phyloP scores from a whole-genome alignment of 108 stramenopile species.

The Poteriospumella lacustris region DNA sequence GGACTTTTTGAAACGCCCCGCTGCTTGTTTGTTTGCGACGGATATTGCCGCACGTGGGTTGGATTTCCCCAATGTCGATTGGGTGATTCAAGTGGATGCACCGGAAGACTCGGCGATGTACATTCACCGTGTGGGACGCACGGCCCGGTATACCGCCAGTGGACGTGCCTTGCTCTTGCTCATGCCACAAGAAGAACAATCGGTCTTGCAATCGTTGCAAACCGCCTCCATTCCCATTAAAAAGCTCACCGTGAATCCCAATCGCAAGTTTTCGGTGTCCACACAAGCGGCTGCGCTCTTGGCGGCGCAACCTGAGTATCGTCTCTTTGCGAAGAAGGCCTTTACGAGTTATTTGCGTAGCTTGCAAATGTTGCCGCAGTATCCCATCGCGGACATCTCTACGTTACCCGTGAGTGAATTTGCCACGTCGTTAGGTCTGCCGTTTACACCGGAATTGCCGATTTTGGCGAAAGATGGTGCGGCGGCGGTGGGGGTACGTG shows the following conservation, averaged over 20 bases:
- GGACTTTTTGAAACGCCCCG: slow-evolving; percentile 75
- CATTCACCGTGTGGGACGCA: slow-evolving; percentile 87
- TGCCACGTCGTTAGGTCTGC: slow-evolving; percentile 78
- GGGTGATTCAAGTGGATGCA: slow-evolving; percentile 83
- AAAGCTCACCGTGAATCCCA: slow-evolving; percentile 79
- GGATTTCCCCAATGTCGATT: slow-evolving; percentile 93
- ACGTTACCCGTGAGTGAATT: slow-evolving; percentile 72
- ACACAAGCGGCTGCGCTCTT: slow-evolving; percentile 75
- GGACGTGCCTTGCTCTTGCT: slow-evolving; percentile 78
- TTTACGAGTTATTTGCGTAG: slow-evolving; percentile 83
- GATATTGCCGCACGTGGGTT: slow-evolving; percentile 92
- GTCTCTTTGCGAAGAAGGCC: slow-evolving; percentile 75
- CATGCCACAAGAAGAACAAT: slow-evolving; percentile 74
- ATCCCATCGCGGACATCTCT: slow-evolving; percentile 63
- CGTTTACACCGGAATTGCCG: slow-evolving; percentile 70
- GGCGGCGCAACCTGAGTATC: slow-evolving; percentile 64
- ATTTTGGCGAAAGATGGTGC: slow-evolving; percentile 46
- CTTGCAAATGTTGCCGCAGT: slow-evolving; percentile 76
- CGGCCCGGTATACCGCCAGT: slow-evolving; percentile 65
- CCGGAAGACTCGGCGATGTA: slow-evolving; percentile 82
- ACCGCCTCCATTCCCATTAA: slow-evolving; percentile 74
- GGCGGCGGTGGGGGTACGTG: slow-evolving; percentile 39
- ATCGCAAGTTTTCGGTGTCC: slow-evolving; percentile 76
- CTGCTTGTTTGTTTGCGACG: slow-evolving; percentile 89
- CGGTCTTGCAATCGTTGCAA: slow-evolving; percentile 46